Base-by-base conservation (phyloP, 1,139 yeast species). In the Candida glucosophila region DNA sequence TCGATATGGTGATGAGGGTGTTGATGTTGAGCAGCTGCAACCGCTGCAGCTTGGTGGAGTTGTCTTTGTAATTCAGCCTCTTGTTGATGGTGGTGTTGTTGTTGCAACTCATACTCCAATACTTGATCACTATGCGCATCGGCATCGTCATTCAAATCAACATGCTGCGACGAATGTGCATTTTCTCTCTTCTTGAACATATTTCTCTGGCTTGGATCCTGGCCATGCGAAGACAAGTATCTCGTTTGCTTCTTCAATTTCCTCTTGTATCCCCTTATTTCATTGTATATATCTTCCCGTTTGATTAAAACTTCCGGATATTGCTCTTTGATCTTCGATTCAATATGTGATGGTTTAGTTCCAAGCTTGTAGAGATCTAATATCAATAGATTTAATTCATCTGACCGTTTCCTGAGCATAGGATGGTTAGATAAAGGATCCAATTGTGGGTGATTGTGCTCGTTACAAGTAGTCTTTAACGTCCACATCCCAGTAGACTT, bases 371-470 rank as follows among this genome's bases (percentile, higher is more conserved):
- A 69, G 35, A 70, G 54, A 37, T 67, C 74, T 39, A 67, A 58
- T 34, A 70, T 70, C 31, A 70, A 55, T 36, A 62, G 49, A 42
- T 70, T 70, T 37, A 70, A 63, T 43, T 69, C 73, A 38, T 65
- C 70, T 12, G 68, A 58, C 24, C 76, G 49, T 44, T 70, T 70
- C 35, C 76, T 58, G 35, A 70, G 55, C 74, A 70, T 69, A 12
- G 77, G 77, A 43, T 69, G 74, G 43, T 66, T 68, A 17, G 66
- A 55, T 31, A 70, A 54, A 5, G 77, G 76, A 38, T 69, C 75
- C 37, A 70, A 56, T 41, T 68, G 73, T 12, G 75, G 73, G 42
- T 71, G 77, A 42, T 71, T 71, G 47, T 71, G 77, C 40, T 67
- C 73, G 44, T 68, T 67, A 37, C 74, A 66, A 12, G 73, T 67